Evolutionary conservation across 2,329 filamentous ascomycete species (phyloP).

Genomic region (Phialophora chinensis): DNA sequence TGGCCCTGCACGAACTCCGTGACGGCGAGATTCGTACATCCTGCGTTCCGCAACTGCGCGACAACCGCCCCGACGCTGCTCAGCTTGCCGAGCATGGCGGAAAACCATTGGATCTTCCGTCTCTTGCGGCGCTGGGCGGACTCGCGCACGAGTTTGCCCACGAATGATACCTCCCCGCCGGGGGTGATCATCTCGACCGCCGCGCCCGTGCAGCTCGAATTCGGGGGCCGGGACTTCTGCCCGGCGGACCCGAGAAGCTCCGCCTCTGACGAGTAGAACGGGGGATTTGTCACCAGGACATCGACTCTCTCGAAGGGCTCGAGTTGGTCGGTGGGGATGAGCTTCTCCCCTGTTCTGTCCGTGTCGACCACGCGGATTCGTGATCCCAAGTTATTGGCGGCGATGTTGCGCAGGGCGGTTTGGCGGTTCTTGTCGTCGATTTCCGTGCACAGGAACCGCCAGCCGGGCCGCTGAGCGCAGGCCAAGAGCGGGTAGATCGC

Average conservation of each 20-base stretch:
- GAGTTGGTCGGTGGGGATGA: slow-evolving; percentile 63
- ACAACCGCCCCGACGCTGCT: slow-evolving; percentile 67
- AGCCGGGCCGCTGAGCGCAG: slow-evolving; percentile 68
- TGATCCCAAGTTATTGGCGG: slow-evolving; percentile 66
- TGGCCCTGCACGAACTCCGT: slow-evolving; percentile 78
- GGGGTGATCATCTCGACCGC: slow-evolving; percentile 82
- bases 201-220: slow-evolving; percentile 74
- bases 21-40: slow-evolving; percentile 79
- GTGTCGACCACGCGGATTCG: slow-evolving; percentile 70
- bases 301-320: slow-evolving; percentile 61
- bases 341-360: slow-evolving; percentile 46
- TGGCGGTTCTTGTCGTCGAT: slow-evolving; percentile 73
- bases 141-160: slow-evolving; percentile 72
- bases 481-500: slow-evolving; percentile 89
- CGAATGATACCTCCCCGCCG: slow-evolving; percentile 80
- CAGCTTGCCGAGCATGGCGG: slow-evolving; percentile 85
- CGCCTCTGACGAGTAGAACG: slow-evolving; percentile 79
- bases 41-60: slow-evolving; percentile 60
- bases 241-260: slow-evolving; percentile 71
- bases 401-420: slow-evolving; percentile 71
- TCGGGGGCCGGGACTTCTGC: slow-evolving; percentile 70
- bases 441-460: slow-evolving; percentile 79
- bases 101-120: slow-evolving; percentile 79
- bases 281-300: slow-evolving; percentile 93
- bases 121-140: slow-evolving; percentile 19